A percentile compares a stretch with the other conserved stretches of the same genome.
phyloP scores from a whole-genome alignment of 78 protist genomes.

The Guillardia theta region DNA sequence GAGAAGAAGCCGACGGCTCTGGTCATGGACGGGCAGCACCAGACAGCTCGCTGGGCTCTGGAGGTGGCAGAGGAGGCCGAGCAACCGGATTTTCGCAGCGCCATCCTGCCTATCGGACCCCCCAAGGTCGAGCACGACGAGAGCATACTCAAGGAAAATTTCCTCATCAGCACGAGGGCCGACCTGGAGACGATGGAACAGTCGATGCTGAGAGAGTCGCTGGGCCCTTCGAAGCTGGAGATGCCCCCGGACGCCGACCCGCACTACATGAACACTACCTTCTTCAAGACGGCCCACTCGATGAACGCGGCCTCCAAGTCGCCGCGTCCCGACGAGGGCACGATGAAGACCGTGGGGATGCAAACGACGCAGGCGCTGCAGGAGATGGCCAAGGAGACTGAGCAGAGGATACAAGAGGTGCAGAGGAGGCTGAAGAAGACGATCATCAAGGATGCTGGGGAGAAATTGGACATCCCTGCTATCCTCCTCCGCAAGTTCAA shows the following conservation, averaged over 20 bases:
- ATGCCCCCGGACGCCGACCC: slow-evolving; percentile 12
- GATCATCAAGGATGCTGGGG: background rate
- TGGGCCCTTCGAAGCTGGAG: background rate
- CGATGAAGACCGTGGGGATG: background rate
- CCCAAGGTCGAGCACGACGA: background rate
- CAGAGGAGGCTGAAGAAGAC: background rate
- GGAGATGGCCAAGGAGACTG: background rate
- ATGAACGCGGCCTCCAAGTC: background rate
- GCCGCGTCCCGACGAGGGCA: background rate
- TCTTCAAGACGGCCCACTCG: background rate
- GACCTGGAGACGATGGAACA: background rate
- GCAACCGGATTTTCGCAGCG: background rate
- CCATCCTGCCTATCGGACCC: background rate
- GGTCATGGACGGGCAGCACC: slow-evolving; percentile 3
- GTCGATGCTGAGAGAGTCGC: background rate
- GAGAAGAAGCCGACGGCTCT: background rate
- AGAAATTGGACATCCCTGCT: background rate
- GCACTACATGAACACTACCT: background rate
- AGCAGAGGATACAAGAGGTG: background rate
- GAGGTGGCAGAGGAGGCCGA: background rate
- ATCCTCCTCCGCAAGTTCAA: slow-evolving; percentile 18
- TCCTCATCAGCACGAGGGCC: background rate
- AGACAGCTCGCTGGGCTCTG: background rate
- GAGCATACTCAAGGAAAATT: background rate
- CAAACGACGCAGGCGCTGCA: background rate